phyloP scores from a whole-genome alignment of 139 green algal genomes.

The Picochlorum costavermella region DNA sequence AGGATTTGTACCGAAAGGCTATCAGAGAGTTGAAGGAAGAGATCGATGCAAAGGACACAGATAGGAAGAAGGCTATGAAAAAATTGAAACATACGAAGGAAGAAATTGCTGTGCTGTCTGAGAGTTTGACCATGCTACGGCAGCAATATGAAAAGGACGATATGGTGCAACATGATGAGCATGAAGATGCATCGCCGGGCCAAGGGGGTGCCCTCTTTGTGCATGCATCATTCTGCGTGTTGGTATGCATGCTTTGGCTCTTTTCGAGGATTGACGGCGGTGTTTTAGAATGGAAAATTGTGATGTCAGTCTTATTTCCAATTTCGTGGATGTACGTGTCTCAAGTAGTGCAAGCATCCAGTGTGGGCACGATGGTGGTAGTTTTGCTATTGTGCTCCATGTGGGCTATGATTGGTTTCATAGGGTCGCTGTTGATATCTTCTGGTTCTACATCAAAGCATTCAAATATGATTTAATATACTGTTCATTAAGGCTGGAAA shows the following conservation, averaged over 20 bases:
- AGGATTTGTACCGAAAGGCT: slow-evolving; percentile 16
- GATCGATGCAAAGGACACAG: slow-evolving; percentile 11
- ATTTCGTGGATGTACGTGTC: slow-evolving; percentile 11
- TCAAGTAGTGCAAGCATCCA: not conserved
- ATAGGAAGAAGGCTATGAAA: slow-evolving; percentile 16
- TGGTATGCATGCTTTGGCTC: slow-evolving; percentile 5
- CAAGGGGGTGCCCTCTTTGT: not conserved
- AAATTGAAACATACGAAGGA: slow-evolving; percentile 5
- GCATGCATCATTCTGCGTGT: not conserved
- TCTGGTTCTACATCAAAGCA: too few relatives aligned
- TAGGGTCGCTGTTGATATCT: too few relatives aligned
- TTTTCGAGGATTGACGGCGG: not conserved
- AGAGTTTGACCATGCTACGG: slow-evolving; percentile 5
- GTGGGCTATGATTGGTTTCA: not conserved
- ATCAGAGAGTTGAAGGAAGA: slow-evolving; percentile 18
- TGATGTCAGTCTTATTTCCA: slow-evolving; percentile 13
- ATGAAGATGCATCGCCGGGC: not conserved
- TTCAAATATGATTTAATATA: too few relatives aligned
- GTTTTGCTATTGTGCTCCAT: not conserved
- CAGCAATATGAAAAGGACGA: slow-evolving; percentile 1
- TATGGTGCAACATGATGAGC: not conserved
- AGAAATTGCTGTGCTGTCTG: slow-evolving; percentile 5
- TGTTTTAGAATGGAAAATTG: slow-evolving; percentile 15
- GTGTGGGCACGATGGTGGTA: not conserved
- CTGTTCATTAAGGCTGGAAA: too few relatives aligned